Percentiles rank a stretch among this genome's conserved stretches.
Evolutionary conservation across 2,329 filamentous ascomycete species (phyloP).

Genomic region (Neobulgaria alba): DNA sequence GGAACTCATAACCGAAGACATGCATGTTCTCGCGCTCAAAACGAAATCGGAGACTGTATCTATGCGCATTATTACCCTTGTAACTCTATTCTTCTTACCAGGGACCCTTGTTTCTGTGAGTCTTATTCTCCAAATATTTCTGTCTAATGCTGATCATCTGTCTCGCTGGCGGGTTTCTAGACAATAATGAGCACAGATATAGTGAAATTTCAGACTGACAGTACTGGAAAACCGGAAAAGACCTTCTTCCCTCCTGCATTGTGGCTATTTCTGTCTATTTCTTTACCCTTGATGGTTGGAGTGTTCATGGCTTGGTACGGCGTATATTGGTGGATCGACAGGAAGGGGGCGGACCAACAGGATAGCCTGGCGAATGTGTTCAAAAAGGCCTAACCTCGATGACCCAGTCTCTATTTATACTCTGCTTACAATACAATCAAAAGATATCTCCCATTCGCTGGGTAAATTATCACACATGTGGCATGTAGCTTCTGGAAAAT

Average conservation of each 20-base stretch:
- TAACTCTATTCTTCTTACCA: slow-evolving; percentile 34
- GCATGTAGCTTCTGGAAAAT: too few relatives aligned
- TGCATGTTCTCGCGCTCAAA: slow-evolving; percentile 28
- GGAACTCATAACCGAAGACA: slow-evolving; percentile 21
- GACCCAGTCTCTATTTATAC: too few relatives aligned
- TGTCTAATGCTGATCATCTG: not conserved
- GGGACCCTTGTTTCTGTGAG: slow-evolving; percentile 34
- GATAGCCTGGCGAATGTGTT: too few relatives aligned
- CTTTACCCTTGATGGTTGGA: slow-evolving; percentile 29
- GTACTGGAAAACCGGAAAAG: not conserved
- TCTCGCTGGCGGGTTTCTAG: too few relatives aligned
- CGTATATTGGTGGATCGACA: slow-evolving; percentile 26
- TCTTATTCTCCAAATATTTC: not conserved
- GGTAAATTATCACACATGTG: too few relatives aligned
- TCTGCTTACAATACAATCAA: too few relatives aligned
- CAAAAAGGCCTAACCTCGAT: too few relatives aligned
- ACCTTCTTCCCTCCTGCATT: slow-evolving; percentile 4
- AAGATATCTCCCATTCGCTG: too few relatives aligned
- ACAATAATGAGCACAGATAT: slow-evolving; percentile 36
- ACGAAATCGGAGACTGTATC: slow-evolving; percentile 31
- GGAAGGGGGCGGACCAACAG: slow-evolving; percentile 2
- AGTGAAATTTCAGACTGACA: slow-evolving; percentile 15
- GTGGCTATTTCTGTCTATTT: slow-evolving; percentile 28
- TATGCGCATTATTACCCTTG: slow-evolving; percentile 34
- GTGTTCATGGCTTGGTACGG: slow-evolving; percentile 29